phyloP scores from a whole-genome alignment of 1,284 basidiomycete genomes.

The Apiotrichum laibachii region DNA sequence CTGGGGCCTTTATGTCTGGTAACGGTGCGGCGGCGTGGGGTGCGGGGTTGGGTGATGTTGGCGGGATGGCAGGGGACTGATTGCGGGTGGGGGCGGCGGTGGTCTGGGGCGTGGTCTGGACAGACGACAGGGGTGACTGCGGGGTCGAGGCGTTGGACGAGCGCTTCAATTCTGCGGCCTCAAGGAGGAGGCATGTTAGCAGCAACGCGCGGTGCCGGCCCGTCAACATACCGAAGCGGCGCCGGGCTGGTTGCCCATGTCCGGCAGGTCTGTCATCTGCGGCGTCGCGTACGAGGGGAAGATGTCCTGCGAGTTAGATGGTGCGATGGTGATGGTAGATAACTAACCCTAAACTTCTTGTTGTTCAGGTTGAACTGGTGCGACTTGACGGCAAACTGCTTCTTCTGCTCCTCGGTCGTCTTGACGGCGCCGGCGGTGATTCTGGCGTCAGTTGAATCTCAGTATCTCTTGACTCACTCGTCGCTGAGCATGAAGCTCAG shows the following conservation, averaged over 20 bases:
- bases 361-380: constrained; percentile 81
- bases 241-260: constrained; percentile 63
- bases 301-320: constrained; percentile 56
- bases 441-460: constrained; percentile 23
- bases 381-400: constrained; percentile 69
- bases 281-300: constrained; percentile 78
- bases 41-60: not conserved
- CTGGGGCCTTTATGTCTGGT: constrained; percentile 1
- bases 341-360: constrained; percentile 63
- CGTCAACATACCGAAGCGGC: constrained; percentile 14
- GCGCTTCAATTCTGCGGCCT: constrained; percentile 14
- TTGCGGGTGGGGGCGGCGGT: constrained; percentile 8
- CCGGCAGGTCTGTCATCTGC: constrained; percentile 68
- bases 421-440: constrained; percentile 91
- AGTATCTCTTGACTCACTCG: constrained; percentile 55
- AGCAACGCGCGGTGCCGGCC: not conserved
- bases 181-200: constrained; percentile 13
- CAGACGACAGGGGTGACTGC: constrained; percentile 14
- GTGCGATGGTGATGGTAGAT: not conserved
- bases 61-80: constrained; percentile 7
- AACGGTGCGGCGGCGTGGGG: not conserved
- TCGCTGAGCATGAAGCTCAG: constrained; percentile 94
- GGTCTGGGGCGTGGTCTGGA: constrained; percentile 7
- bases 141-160: not conserved
- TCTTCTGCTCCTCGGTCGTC: constrained; percentile 75